Evolutionary conservation across 75 land plant genomes (phyloP), one percentile per base, ranked within the genome.

Genomic region (Cunninghamia lanceolata): DNA sequence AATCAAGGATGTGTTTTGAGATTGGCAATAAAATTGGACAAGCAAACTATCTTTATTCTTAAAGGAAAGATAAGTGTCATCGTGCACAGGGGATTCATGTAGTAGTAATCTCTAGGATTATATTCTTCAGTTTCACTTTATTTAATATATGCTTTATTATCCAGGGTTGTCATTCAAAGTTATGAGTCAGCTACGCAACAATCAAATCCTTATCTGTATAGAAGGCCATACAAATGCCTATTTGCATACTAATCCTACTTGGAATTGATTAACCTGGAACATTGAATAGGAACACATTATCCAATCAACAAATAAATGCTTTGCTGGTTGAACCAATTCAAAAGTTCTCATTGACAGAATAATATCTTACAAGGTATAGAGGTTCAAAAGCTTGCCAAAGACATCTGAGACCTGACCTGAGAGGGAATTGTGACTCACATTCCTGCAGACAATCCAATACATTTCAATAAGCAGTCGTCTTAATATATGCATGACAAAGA

Each of bases 391-490:
- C 85, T 90, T 88, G n/a, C 86, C 42, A 83, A 94, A 96, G n/a
- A 96, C 53, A 85, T 97, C 98, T 47, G 89, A 91, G 86, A 97
- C 82, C 30, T 89, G 81, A 73, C 89, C 89, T 30, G 95, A 87
- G n/a, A 97, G 90, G 25, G 70, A 82, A 88, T 97, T 96, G 59
- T 87, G 92, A 88, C 99, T 96, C 7, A 93, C 68, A 83, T 97
- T 91, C 92, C 99, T 96, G 87, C 83, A 91, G 40, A 40, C 82
- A 80, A 45, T 80, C 32, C 3, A 43, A 45, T 80, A 14, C 30
- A 80, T 80, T 43, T 43, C 45, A 43, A 42, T 39, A n/a, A 80
- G 13, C 11, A 80, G 1, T n/a, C n/a, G 13, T 80, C 46, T 42
- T 45, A 45, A 80, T 39, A 80, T 45, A 45, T n/a, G 47, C 14